Conservation (phyloP, 805 yeast species). For the Suhomyces sp. region DNA sequence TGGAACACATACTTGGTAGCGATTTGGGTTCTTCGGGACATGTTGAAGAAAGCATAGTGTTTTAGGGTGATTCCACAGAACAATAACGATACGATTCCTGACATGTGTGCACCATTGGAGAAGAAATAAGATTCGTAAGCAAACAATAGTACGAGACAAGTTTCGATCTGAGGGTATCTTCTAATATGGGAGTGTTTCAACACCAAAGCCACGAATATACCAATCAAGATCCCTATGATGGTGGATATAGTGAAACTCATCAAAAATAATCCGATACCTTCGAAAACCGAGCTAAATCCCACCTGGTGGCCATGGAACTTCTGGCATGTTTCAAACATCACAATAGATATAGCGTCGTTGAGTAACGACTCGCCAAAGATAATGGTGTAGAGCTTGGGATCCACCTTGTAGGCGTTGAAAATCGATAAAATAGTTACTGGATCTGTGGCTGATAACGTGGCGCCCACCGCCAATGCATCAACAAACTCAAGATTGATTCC, state of each 20-base stretch:
- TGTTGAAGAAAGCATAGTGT: conserved; percentile 95
- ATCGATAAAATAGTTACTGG: conserved; percentile 96
- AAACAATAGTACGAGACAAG: conserved; percentile 83
- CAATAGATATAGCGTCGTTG: conserved; percentile 97
- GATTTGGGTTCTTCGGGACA: conserved; percentile 95
- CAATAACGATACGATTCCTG: conserved; percentile 91
- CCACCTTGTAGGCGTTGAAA: conserved; percentile 96
- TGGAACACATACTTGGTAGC: conserved; percentile 95
- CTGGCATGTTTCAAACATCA: conserved; percentile 98
- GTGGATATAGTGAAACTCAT: conserved; percentile 92
- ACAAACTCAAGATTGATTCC: conserved; percentile 86
- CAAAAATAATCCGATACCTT: conserved; percentile 89
- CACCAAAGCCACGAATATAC: conserved; percentile 83
- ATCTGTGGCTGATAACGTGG: conserved; percentile 96
- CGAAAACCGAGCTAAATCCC: conserved; percentile 72
- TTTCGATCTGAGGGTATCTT: conserved; percentile 95
- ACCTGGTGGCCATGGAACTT: conserved; percentile 85
- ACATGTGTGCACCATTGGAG: conserved; percentile 99
- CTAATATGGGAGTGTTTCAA: conserved; percentile 91
- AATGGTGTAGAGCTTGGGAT: conserved; percentile 94
- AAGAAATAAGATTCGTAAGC: conserved; percentile 97
- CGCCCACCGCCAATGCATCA: conserved; percentile 97
- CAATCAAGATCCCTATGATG: conserved; percentile 83
- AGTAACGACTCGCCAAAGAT: conserved; percentile 94
- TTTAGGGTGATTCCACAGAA: conserved; percentile 96